phyloP scores from a whole-genome alignment of 2,329 filamentous ascomycete species.

The Penicillium capsulatum region DNA sequence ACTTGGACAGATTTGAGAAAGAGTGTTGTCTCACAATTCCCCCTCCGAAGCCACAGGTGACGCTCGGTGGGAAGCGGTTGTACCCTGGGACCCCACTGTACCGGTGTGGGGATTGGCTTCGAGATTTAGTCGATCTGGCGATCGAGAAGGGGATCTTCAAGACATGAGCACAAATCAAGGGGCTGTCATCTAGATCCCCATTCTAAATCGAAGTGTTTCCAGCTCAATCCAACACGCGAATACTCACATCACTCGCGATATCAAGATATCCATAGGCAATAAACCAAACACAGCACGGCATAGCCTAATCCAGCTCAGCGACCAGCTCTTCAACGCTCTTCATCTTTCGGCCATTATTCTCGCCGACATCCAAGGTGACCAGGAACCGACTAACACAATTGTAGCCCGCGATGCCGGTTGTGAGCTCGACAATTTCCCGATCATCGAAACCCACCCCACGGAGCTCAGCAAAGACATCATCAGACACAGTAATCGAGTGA shows the following conservation, averaged over 20 bases:
- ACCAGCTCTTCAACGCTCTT: conserved; percentile 52
- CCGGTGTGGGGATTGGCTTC: conserved; percentile 6
- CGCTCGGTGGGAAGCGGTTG: conserved; percentile 3
- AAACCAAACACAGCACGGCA: too few species aligned
- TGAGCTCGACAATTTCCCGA: conserved; percentile 76
- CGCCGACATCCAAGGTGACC: conserved; percentile 68
- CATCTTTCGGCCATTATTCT: conserved; percentile 50
- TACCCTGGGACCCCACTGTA: conserved; percentile 5
- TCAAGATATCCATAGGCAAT: too few species aligned
- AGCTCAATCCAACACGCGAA: too few species aligned
- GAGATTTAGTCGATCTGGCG: conserved; percentile 2
- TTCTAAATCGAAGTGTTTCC: too few species aligned
- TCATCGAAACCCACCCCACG: conserved; percentile 58
- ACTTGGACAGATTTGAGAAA: too few species aligned
- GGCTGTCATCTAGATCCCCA: too few species aligned
- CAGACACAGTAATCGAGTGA: conserved; percentile 61
- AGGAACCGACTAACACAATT: conserved; percentile 88
- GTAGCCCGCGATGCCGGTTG: conserved; percentile 78
- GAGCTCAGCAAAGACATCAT: conserved; percentile 62
- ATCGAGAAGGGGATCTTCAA: conserved; percentile 6
- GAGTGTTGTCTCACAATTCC: conserved; percentile 2
- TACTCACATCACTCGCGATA: too few species aligned
- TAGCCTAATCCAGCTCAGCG: conserved; percentile 12
- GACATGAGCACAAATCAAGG: too few species aligned
- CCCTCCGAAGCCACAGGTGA: conserved; percentile 1